phyloP scores from a whole-genome alignment of 495 filamentous ascomycete genomes.

The Podospora comata region DNA sequence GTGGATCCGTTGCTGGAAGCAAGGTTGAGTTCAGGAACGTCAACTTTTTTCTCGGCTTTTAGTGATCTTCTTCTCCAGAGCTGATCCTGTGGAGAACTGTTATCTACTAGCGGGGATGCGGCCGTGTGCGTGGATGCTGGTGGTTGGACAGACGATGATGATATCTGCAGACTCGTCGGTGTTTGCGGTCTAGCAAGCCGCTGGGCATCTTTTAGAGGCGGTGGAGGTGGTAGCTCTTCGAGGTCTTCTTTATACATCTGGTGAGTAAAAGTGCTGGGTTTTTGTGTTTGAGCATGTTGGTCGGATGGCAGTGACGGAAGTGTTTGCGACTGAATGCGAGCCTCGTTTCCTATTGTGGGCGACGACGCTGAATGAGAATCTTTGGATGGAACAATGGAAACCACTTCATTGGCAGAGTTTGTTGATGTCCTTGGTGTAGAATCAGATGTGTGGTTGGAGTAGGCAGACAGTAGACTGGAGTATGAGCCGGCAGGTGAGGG shows the following conservation, averaged over 20 bases:
- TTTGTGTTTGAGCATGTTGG: slow-evolving; percentile 26
- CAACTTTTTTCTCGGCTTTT: slow-evolving; percentile 39
- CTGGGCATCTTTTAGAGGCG: slow-evolving; percentile 38
- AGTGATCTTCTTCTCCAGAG: slow-evolving; percentile 48
- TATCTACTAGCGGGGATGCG: slow-evolving; percentile 18
- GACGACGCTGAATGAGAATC: slow-evolving; percentile 36
- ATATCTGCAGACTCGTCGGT: slow-evolving; percentile 16
- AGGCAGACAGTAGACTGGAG: slow-evolving; percentile 46
- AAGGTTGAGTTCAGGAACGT: slow-evolving; percentile 44
- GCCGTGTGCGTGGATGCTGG: slow-evolving; percentile 16
- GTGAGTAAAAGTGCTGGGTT: slow-evolving; percentile 5
- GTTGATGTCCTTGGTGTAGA: slow-evolving; percentile 34
- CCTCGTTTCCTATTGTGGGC: slow-evolving; percentile 18
- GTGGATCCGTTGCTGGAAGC: slow-evolving; percentile 46
- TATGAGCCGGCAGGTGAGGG: slow-evolving; percentile 39
- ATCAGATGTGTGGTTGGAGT: slow-evolving; percentile 41
- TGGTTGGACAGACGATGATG: slow-evolving; percentile 18
- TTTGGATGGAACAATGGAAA: slow-evolving; percentile 35
- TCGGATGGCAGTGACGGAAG: slow-evolving; percentile 19
- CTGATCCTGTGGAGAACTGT: slow-evolving; percentile 37
- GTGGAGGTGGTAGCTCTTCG: slow-evolving; percentile 36
- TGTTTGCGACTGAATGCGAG: slow-evolving; percentile 12
- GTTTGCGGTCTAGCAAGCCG: slow-evolving; percentile 18
- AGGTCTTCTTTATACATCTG: slow-evolving; percentile 10
- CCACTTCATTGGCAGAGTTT: slow-evolving; percentile 32